Evolutionary conservation across 495 filamentous ascomycete genomes (phyloP).

Genomic region (Lineolata rhizophorae): DNA sequence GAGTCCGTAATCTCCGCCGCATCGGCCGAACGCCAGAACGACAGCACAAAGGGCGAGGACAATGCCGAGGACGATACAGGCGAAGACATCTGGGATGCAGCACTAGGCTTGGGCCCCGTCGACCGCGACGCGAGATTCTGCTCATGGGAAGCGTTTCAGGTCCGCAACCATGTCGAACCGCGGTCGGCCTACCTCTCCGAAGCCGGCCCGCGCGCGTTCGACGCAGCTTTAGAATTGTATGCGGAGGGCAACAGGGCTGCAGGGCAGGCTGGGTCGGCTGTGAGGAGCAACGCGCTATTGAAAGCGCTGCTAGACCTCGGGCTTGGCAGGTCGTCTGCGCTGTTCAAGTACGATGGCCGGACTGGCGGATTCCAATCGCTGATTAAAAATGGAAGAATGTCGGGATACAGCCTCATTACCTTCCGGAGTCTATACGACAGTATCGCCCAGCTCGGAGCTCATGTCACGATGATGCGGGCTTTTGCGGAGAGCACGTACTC

Average conservation of each 20-base stretch:
- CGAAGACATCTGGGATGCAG: conserved; percentile 13
- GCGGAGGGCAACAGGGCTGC: conserved; percentile 1
- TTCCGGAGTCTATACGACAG: conserved; percentile 32
- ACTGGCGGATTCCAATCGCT: conserved; percentile 34
- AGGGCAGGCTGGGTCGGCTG: conserved; percentile 4
- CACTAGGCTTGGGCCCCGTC: conserved; percentile 16
- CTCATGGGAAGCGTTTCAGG: conserved; percentile 47
- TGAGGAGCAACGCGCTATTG: conserved; percentile 27
- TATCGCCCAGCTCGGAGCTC: conserved; percentile 37
- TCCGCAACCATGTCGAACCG: conserved; percentile 19
- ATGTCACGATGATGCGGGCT: conserved; percentile 26
- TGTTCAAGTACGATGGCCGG: conserved; percentile 46
- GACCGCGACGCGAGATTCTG: conserved; percentile 26
- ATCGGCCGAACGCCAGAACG: too few relatives aligned
- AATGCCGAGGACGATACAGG: conserved; percentile 3
- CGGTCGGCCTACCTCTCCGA: conserved; percentile 52
- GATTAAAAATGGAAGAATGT: conserved; percentile 33
- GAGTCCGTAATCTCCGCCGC: conserved; percentile 7
- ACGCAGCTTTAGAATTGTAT: conserved; percentile 26
- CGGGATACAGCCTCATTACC: conserved; percentile 39
- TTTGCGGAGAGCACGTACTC: conserved; percentile 27
- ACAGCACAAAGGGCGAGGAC: too few relatives aligned
- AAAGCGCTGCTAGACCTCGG: conserved; percentile 47
- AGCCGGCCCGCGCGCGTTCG: conserved; percentile 48
- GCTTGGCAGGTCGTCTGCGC: conserved; percentile 57